Conservation (phyloP, 306 rosid genomes). For the Luffa acutangula region DNA sequence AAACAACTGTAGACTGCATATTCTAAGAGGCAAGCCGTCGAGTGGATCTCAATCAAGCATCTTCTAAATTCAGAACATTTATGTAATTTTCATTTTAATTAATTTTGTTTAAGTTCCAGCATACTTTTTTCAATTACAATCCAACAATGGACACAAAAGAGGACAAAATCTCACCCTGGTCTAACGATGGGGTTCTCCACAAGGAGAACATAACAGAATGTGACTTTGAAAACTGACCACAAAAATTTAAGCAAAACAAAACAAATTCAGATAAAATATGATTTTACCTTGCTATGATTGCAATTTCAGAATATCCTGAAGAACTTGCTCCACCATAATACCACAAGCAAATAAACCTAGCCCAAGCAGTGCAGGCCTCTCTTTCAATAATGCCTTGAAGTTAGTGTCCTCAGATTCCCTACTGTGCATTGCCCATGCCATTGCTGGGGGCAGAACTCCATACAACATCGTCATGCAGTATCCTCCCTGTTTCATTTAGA, state of each 20-base stretch:
- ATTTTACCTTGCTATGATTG: conserved; percentile 5
- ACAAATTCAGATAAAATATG: neutral
- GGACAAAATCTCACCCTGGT: neutral
- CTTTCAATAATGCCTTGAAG: conserved; percentile 19
- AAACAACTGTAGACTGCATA: neutral
- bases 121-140: neutral
- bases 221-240: neutral
- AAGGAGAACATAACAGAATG: neutral
- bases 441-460: conserved; percentile 80
- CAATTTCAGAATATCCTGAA: conserved; percentile 38
- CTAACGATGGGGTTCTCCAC: neutral
- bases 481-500: conserved; percentile 44
- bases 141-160: neutral
- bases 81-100: neutral
- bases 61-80: neutral
- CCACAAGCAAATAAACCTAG: conserved; percentile 47
- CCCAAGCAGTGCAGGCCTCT: conserved; percentile 42
- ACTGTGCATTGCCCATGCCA: conserved; percentile 56
- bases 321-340: conserved; percentile 42
- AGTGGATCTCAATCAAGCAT: neutral
- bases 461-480: conserved; percentile 65
- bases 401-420: conserved; percentile 16
- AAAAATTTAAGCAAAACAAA: neutral
- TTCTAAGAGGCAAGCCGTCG: neutral
- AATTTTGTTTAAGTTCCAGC: neutral